Conservation (phyloP, 2,329 filamentous ascomycete genomes). For the Alternaria sp. region DNA sequence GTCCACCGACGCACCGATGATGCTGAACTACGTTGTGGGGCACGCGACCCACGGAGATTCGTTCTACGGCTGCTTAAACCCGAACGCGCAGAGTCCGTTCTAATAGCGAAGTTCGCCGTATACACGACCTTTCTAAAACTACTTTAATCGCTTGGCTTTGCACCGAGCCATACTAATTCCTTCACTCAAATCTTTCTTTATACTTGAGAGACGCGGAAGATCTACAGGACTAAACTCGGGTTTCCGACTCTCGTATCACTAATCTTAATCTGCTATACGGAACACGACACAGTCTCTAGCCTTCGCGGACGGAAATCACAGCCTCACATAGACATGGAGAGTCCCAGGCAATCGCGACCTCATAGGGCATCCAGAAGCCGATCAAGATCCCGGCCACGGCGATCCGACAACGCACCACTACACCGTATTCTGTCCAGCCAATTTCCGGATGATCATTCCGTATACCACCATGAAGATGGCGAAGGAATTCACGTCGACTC, state of each 20-base stretch:
- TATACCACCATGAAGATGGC: conserved; percentile 46
- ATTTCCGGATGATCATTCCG: conserved; percentile 47
- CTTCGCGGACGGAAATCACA: background rate
- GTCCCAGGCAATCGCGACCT: background rate
- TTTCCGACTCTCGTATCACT: background rate
- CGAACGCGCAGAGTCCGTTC: background rate
- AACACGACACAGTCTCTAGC: background rate
- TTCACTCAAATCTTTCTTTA: background rate
- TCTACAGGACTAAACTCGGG: background rate
- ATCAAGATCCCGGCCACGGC: conserved; percentile 36
- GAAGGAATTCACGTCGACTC: conserved; percentile 34
- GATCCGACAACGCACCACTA: conserved; percentile 31
- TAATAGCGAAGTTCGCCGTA: background rate
- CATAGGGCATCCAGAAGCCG: conserved; percentile 27
- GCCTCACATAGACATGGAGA: conserved; percentile 12
- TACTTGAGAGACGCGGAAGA: background rate
- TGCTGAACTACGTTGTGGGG: conserved; percentile 1
- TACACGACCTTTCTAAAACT: background rate
- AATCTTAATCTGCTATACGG: background rate
- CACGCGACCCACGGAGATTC: background rate
- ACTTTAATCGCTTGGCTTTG: background rate
- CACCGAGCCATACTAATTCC: background rate
- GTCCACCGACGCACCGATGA: conserved; percentile 9
- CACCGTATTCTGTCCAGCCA: conserved; percentile 42
- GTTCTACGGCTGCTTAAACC: conserved; percentile 12